Base-by-base conservation (phyloP, 768 basidiomycete species). In the Trametes elegans region DNA sequence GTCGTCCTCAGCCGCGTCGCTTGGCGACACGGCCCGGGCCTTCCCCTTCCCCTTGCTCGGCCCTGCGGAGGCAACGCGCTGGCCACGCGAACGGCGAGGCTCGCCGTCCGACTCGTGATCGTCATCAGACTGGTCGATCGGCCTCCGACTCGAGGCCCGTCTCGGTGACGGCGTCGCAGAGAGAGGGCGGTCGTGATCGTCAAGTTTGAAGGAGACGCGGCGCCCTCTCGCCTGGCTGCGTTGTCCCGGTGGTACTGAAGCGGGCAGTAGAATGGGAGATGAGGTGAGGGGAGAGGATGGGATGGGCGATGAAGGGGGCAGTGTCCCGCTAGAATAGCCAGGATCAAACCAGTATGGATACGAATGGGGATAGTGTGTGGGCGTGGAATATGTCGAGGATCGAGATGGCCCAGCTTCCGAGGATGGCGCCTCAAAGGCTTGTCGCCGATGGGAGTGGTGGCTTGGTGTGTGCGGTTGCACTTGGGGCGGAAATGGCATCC, bases 211-310 rank as follows among this genome's bases (percentile, higher is more conserved):
- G 10, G 83, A 83, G 2, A 85, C 84, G 21, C 73, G 73, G 54
- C 84, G 74, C 8, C 79, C 83, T 27, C 77, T 68, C 18, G 83
- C 81, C 44, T 69, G 75, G 66, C 83, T 83, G 46, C 79, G 73
- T 26, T 71, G 67, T 23, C 78, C 78, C 58, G 14, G 64, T 5
- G 57, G 57, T 13, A 58, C 46, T 4, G 57, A 56, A 8, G 49
- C 58, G 41, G 69, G 52, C 13, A 61, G 53, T 28, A 34, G 43
- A 6, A 38, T 41, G 14, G 58, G 62, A 13, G 55, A 52, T 9
- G 62, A 53, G 8, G 65, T 43, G 53, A 61, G 44, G 18, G 79
- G 73, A 24, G 75, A 73, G 1, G 73, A 73, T n/a, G 60, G 61
- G 11, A 50, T 63, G 50, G 82, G 78, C 3, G 82, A 79, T 38